Evolutionary conservation across 2,329 filamentous ascomycete species (phyloP).

Genomic region (Pezicula neosporulosa): DNA sequence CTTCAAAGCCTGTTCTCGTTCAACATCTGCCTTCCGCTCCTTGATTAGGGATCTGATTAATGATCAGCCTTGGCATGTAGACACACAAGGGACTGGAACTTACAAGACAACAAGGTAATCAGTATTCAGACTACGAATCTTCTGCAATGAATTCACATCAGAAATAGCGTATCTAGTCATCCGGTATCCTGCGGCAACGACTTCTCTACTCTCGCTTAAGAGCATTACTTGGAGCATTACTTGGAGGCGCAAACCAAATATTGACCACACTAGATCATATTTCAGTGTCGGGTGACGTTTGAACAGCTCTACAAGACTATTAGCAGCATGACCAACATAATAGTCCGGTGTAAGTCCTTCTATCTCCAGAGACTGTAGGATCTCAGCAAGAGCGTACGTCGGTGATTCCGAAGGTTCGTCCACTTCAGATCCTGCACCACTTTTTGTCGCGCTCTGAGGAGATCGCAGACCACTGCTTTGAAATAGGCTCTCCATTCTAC

Average conservation of each 20-base stretch:
- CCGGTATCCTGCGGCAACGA: constrained; percentile 90
- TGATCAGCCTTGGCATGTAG: constrained; percentile 12
- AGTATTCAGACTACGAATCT: constrained; percentile 82
- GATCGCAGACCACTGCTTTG: constrained; percentile 49
- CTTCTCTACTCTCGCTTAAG: constrained; percentile 90
- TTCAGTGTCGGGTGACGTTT: constrained; percentile 90
- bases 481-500: constrained; percentile 44
- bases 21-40: constrained; percentile 93
- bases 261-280: constrained; percentile 93
- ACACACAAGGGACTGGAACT: constrained; percentile 19
- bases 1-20: constrained; percentile 94
- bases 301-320: constrained; percentile 93
- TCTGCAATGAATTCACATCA: constrained; percentile 83
- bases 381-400: constrained; percentile 85
- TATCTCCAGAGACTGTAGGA: constrained; percentile 83
- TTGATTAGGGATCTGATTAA: constrained; percentile 73
- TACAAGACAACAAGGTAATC: constrained; percentile 84
- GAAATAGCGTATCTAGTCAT: constrained; percentile 94
- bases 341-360: constrained; percentile 89
- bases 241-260: constrained; percentile 91
- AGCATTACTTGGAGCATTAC: constrained; percentile 97
- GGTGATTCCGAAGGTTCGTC: constrained; percentile 79
- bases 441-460: constrained; percentile 52
- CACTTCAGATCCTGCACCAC: constrained; percentile 55
- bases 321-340: constrained; percentile 89